Conservation (phyloP, 768 basidiomycete genomes). For the Tulasnella sp. region DNA sequence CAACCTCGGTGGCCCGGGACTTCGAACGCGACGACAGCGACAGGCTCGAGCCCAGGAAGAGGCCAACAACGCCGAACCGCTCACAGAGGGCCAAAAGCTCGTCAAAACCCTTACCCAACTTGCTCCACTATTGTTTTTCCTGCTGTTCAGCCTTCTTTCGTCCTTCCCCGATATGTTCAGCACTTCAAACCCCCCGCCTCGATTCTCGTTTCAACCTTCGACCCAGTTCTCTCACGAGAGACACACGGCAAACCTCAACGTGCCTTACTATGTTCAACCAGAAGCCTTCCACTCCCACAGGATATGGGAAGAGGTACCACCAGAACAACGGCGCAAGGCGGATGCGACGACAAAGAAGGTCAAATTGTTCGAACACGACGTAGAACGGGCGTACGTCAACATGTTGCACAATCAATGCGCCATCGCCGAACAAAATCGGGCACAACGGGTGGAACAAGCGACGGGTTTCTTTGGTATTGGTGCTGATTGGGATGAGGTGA, state of each 20-base stretch:
- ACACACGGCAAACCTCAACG: conserved; percentile 61
- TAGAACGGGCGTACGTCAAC: conserved; percentile 73
- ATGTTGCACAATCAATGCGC: conserved; percentile 70
- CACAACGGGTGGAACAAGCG: conserved; percentile 68
- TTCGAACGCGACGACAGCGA: conserved; percentile 32
- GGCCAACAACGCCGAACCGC: conserved; percentile 39
- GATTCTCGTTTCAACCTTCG: conserved; percentile 63
- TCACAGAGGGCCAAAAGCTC: conserved; percentile 35
- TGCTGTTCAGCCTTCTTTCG: conserved; percentile 78
- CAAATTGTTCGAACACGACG: conserved; percentile 65
- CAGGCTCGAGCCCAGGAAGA: conserved; percentile 30
- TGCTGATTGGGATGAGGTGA: conserved; percentile 88
- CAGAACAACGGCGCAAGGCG: conserved; percentile 31
- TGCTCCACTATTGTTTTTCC: conserved; percentile 76
- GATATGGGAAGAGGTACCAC: conserved; percentile 48
- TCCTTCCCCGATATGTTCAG: conserved; percentile 54
- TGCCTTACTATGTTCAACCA: conserved; percentile 81
- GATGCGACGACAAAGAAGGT: conserved; percentile 38
- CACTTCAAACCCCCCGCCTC: conserved; percentile 63
- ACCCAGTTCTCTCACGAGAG: conserved; percentile 65
- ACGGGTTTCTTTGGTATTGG: conserved; percentile 87
- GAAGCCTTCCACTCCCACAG: conserved; percentile 74
- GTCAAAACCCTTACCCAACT: conserved; percentile 62
- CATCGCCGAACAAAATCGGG: conserved; percentile 58
- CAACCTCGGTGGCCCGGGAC: conserved; percentile 2